Evolutionary conservation across 345 rosid genomes (phyloP), one percentile per base, ranked within the genome.

Genomic region (Eucalyptus decipiens): DNA sequence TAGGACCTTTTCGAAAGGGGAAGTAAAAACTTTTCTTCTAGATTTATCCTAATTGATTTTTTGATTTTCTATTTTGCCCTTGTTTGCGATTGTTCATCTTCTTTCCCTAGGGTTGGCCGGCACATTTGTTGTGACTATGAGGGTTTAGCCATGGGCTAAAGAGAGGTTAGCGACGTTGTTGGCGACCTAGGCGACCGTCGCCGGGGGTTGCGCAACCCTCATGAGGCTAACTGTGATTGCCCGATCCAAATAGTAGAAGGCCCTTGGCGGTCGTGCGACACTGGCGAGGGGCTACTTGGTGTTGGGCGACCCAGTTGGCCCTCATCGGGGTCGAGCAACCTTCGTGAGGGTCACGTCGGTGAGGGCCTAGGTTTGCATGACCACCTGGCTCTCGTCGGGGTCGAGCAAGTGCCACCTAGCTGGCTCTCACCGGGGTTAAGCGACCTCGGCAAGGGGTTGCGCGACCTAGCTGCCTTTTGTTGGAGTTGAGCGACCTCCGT

Each of bases 251-350:
- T 0, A 3, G 2, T 1, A 50, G 2, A 50, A 16, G 54, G 21
- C 8, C 54, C 8, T 50, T 0, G 3, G 0, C 1, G 1, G 21
- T 50, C 0, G 4, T 2, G 0, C 2, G 4, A 17, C 54, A 50
- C 2, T 0, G 0, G 4, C 2, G 2, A 6, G 52, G 54, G 21
- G 21, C 21, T 51, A 51, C 54, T 17, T 17, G 21, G 54, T 51
- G 8, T 51, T 17, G 2, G 54, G 54, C 2, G 1, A 51, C 54
- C 54, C 0, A 17, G 8, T 0, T 0, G 21, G 0, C 54, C 54
- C 54, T 51, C 0, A 4, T 51, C 0, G 8, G 0, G 54, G 54
- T 51, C 1, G 8, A 51, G 54, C 21, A 4, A 51, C 54, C 54
- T 51, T 51, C 21, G 8, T 2, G 0, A 51, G 54, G 54, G 54